phyloP scores from a whole-genome alignment of 1,139 yeast genomes.

The Saccharomyces hybrid region DNA sequence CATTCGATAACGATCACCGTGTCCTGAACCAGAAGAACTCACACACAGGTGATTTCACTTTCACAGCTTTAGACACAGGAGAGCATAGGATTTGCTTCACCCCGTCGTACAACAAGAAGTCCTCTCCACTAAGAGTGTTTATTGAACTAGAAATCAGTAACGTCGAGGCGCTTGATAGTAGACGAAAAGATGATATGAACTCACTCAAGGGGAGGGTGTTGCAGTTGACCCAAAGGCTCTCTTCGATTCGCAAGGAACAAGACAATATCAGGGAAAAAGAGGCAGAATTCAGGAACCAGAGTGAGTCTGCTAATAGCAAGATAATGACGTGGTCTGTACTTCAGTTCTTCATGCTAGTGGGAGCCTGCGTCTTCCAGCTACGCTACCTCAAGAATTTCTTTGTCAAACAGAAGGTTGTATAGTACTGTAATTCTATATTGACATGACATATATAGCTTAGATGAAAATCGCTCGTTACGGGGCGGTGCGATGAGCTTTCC shows the following conservation, averaged over 20 bases:
- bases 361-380: slow-evolving; percentile 56
- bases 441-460: background rate
- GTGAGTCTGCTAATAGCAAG: slow-evolving; percentile 46
- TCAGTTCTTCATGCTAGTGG: slow-evolving; percentile 40
- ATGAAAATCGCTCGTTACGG: background rate
- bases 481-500: background rate
- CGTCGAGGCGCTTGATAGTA: slow-evolving; percentile 40
- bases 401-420: slow-evolving; percentile 53
- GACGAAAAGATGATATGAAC: slow-evolving; percentile 39
- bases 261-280: slow-evolving; percentile 46
- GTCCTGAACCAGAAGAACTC: slow-evolving; percentile 49
- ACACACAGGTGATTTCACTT: slow-evolving; percentile 50
- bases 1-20: slow-evolving; percentile 49
- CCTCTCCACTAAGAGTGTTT: slow-evolving; percentile 37
- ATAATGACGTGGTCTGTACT: slow-evolving; percentile 51
- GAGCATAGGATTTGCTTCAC: slow-evolving; percentile 56
- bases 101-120: slow-evolving; percentile 42
- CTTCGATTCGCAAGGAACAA: slow-evolving; percentile 48
- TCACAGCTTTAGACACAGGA: slow-evolving; percentile 54
- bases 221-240: slow-evolving; percentile 40
- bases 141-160: slow-evolving; percentile 47
- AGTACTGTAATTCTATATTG: slow-evolving; percentile 7
- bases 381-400: slow-evolving; percentile 53
- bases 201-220: slow-evolving; percentile 39
- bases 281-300: slow-evolving; percentile 45